Evolutionary conservation across 371 early-diverging fungal genomes (phyloP).

Genomic region (Apophysomyces trapeziformis): DNA sequence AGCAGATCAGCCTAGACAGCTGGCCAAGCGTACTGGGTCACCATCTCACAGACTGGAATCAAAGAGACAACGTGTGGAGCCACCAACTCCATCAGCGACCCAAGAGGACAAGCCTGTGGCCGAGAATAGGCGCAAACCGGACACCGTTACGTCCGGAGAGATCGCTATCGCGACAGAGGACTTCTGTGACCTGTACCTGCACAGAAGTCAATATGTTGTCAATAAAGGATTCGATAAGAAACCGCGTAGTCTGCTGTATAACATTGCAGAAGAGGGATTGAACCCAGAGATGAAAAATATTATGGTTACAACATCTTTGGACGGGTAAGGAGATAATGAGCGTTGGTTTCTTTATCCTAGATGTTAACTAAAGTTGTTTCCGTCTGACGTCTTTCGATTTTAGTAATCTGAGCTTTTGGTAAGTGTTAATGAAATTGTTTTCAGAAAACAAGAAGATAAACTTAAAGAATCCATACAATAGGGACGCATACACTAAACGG

Average conservation of each 20-base stretch:
- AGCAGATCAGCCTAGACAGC: background rate
- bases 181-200: slow-evolving; percentile 20
- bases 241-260: slow-evolving; percentile 39
- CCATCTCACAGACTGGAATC: background rate
- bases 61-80: slow-evolving; percentile 1
- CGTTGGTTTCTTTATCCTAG: background rate
- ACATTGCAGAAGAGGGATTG: slow-evolving; percentile 19
- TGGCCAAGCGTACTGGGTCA: slow-evolving; percentile 1
- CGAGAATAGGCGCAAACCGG: background rate
- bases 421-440: background rate
- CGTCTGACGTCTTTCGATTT: background rate
- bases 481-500: slow-evolving; percentile 26
- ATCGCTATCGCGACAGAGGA: slow-evolving; percentile 16
- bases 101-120: background rate
- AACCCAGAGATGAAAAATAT: slow-evolving; percentile 24
- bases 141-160: background rate
- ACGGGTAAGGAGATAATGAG: slow-evolving; percentile 22
- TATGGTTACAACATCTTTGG: slow-evolving; percentile 35
- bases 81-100: background rate
- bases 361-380: background rate
- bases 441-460: too few relatives aligned
- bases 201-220: slow-evolving; percentile 15
- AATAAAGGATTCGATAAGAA: slow-evolving; percentile 22
- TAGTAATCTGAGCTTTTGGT: slow-evolving; percentile 44
- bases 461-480: background rate